phyloP scores from a whole-genome alignment of 2,329 filamentous ascomycete genomes.

The Aspergillus glaucus region DNA sequence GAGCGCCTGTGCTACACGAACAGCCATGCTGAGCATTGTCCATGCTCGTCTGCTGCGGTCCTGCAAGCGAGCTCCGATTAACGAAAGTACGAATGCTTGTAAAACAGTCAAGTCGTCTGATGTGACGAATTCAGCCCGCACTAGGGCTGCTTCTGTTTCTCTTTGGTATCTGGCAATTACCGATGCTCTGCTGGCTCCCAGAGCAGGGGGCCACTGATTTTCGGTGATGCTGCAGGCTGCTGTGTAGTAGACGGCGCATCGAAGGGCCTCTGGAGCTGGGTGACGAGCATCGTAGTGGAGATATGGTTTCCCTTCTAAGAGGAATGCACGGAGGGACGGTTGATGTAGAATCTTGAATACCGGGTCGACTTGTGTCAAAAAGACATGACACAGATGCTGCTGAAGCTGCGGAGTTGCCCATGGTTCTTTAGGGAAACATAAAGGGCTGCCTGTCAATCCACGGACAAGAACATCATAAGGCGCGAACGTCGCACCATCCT shows the following conservation, averaged over 20 bases:
- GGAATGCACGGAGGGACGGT: slow-evolving; percentile 20
- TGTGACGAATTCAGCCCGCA: slow-evolving; percentile 22
- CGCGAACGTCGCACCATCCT: no score
- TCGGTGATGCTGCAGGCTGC: slow-evolving; percentile 20
- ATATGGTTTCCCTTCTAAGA: slow-evolving; percentile 22
- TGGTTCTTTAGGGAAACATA: no score
- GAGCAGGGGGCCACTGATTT: slow-evolving; percentile 15
- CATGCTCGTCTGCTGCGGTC: slow-evolving; percentile 28
- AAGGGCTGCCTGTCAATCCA: no score
- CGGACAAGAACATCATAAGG: no score
- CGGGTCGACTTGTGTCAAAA: slow-evolving; percentile 23
- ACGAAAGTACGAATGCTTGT: slow-evolving; percentile 26
- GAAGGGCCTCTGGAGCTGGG: slow-evolving; percentile 19
- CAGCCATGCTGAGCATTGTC: slow-evolving; percentile 28
- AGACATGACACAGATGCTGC: slow-evolving; percentile 18
- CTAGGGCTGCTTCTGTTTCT: slow-evolving; percentile 19
- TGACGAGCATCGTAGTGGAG: slow-evolving; percentile 24
- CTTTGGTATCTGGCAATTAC: slow-evolving; percentile 17
- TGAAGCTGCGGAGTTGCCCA: no score
- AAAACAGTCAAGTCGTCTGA: slow-evolving; percentile 27
- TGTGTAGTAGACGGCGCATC: slow-evolving; percentile 20
- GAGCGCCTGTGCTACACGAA: slow-evolving; percentile 26
- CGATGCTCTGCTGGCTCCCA: slow-evolving; percentile 13
- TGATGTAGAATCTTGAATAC: slow-evolving; percentile 27
- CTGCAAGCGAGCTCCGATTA: slow-evolving; percentile 22